These are phyloP conservation scores for Stromatinia cepivora DNA, from an alignment of 2,329 filamentous ascomycete genomes.

Conservation along the genomic window DNA sequence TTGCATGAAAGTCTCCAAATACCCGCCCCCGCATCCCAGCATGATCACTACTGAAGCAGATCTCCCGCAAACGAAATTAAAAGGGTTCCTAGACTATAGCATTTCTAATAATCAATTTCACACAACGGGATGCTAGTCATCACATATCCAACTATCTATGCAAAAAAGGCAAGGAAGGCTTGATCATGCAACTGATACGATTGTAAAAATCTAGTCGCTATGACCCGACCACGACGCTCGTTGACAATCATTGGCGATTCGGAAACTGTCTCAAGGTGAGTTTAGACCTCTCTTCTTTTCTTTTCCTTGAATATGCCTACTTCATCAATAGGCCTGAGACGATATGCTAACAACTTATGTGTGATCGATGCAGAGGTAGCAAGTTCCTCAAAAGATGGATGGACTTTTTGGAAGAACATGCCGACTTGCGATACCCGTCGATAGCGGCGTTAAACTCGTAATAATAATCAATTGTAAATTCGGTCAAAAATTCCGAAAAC, in stretches of 20 bases:
- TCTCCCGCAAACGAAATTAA: constrained; percentile 11
- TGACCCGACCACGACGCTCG: constrained; percentile 91
- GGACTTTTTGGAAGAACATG: constrained; percentile 83
- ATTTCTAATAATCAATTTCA: constrained; percentile 9
- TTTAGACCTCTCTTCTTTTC: constrained; percentile 38
- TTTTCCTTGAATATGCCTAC: constrained; percentile 10
- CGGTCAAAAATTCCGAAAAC: background rate
- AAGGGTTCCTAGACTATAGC: constrained; percentile 9
- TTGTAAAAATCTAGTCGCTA: constrained; percentile 66
- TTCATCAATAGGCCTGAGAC: constrained; percentile 26
- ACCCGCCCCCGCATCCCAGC: background rate
- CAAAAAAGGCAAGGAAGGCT: constrained; percentile 23
- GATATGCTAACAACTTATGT: constrained; percentile 33
- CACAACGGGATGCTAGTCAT: background rate
- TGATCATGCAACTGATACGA: constrained; percentile 26
- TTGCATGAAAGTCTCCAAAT: constrained; percentile 13
- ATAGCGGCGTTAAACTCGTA: constrained; percentile 41
- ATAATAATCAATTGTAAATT: background rate
- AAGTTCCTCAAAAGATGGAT: constrained; percentile 89
- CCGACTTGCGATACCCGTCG: constrained; percentile 87
- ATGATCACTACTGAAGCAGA: constrained; percentile 1
- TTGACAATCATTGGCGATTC: constrained; percentile 91
- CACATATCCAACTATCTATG: constrained; percentile 7
- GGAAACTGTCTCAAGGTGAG: constrained; percentile 78
- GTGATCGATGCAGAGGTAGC: constrained; percentile 63